Evolutionary conservation across 2,329 filamentous ascomycete species (phyloP), one percentile per base, ranked within the genome.

Genomic region (Xylariaceae sp.): DNA sequence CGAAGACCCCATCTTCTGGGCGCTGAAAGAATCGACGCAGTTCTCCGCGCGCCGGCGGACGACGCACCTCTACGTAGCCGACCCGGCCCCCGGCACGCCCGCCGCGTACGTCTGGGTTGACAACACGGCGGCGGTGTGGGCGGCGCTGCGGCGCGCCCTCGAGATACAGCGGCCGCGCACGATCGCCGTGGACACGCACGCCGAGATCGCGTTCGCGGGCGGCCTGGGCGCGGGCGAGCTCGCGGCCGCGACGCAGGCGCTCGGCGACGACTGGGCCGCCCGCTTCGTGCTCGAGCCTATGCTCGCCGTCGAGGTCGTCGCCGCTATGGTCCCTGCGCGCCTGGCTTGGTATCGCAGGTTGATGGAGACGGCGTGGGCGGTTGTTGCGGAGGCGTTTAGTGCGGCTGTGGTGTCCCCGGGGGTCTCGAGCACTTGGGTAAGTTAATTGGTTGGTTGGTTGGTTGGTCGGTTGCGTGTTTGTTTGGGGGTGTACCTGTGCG

Each of bases 1-100:
- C 56, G 79, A 81, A 61, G 79, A 81, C 53, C 80, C 78, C 0
- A 74, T 77, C 20, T 81, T 81, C 67, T 81, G 78, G 78, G 77
- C 78, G 2, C 72, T 81, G 32, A 81, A 80, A 59, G 67, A 70
- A 19, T 74, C 74, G 4, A 70, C 65, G 6, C 73, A 79, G 61
- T 81, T 81, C 66, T 79, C 77, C 2, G 78, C 79, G 3, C 74
- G 78, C 5, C 75, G 79, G n/a, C 72, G 79, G 37, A 81, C 79
- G 2, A 79, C 79, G 0, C 71, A 78, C 10, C 75, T 84, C 14
- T 81, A 81, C 65, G 67, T 83, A 14, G 74, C 76, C 3, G 69
- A 74, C 26, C 67, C 73, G 7, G 59, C 70, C 3, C 69, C 61
- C 19, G 64, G 60, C 7, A 52, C 60, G 5, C 63, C 57, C 40